Evolutionary conservation across 805 yeast genomes (phyloP).

Genomic region (Starmerella gropengiesseri): DNA sequence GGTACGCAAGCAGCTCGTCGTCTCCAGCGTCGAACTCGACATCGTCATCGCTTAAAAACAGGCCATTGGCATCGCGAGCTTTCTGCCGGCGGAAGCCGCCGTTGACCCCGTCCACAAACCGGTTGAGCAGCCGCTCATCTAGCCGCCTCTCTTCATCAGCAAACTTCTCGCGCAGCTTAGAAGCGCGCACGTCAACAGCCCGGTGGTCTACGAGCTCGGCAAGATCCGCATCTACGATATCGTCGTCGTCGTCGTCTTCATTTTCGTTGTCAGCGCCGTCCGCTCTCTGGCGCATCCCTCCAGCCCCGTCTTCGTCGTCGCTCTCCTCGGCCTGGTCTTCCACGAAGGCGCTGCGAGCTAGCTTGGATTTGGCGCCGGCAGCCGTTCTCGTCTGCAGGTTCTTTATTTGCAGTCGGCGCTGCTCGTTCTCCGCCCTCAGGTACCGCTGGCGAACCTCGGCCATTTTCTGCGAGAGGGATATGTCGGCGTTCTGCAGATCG

Average conservation of each 20-base stretch:
- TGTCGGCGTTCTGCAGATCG: conserved; percentile 1
- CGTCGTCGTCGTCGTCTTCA: conserved; percentile 16
- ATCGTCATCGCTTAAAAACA: conserved; percentile 13
- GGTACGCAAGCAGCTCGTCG: conserved; percentile 6
- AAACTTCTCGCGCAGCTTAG: conserved; percentile 11
- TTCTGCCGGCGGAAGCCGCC: conserved; percentile 21
- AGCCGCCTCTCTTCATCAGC: conserved; percentile 19
- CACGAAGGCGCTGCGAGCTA: conserved; percentile 6
- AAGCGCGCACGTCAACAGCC: conserved; percentile 4
- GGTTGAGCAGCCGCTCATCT: conserved; percentile 19
- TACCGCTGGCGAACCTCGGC: conserved; percentile 16
- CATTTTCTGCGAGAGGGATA: conserved; percentile 16
- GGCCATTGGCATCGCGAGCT: conserved; percentile 9
- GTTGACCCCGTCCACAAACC: conserved; percentile 21
- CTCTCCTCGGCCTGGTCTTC: conserved; percentile 25
- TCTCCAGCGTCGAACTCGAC: conserved; percentile 5
- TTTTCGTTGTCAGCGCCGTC: not conserved
- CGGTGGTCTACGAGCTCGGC: conserved; percentile 20
- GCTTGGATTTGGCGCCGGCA: not conserved
- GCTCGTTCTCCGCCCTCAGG: conserved; percentile 6
- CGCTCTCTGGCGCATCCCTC: conserved; percentile 4
- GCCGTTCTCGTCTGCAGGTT: not conserved
- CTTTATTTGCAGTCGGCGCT: not conserved
- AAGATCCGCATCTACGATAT: conserved; percentile 14
- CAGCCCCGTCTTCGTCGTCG: conserved; percentile 22